Conservation (phyloP, 345 rosid species). For the Corchorus olitorius region DNA sequence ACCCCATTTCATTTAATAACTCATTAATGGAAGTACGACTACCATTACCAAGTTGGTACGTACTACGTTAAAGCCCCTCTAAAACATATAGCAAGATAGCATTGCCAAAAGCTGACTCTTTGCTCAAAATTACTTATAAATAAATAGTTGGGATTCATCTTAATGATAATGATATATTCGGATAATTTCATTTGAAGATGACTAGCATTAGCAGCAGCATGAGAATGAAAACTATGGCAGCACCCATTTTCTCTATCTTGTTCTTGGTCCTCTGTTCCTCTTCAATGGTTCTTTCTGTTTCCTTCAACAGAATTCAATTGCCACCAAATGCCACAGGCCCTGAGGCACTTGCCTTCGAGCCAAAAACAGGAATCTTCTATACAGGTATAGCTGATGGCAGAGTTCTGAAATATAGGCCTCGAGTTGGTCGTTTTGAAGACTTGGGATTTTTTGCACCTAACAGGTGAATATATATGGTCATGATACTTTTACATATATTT, state of each 20-base stretch:
- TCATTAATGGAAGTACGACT: no score
- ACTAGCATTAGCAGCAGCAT: not conserved
- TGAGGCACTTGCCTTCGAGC: not conserved
- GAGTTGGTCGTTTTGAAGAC: not conserved
- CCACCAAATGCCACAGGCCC: not conserved
- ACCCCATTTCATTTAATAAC: no score
- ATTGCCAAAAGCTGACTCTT: no score
- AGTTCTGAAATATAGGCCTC: not conserved
- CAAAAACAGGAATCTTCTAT: not conserved
- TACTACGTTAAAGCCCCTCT: no score
- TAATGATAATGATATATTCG: not conserved
- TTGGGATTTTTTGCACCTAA: slow-evolving; percentile 16
- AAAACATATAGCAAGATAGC: no score
- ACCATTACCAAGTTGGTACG: no score
- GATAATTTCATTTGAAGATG: not conserved
- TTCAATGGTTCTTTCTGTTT: not conserved
- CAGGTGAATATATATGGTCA: not conserved
- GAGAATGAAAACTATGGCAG: not conserved
- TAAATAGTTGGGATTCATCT: not conserved
- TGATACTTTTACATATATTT: not conserved
- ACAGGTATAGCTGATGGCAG: slow-evolving; percentile 16
- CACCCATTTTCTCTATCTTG: not conserved
- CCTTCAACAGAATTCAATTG: not conserved
- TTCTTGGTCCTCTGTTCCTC: not conserved
- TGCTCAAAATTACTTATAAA: no score